phyloP scores from a whole-genome alignment of 371 early-diverging fungal genomes.

The Mucor racemosus region DNA sequence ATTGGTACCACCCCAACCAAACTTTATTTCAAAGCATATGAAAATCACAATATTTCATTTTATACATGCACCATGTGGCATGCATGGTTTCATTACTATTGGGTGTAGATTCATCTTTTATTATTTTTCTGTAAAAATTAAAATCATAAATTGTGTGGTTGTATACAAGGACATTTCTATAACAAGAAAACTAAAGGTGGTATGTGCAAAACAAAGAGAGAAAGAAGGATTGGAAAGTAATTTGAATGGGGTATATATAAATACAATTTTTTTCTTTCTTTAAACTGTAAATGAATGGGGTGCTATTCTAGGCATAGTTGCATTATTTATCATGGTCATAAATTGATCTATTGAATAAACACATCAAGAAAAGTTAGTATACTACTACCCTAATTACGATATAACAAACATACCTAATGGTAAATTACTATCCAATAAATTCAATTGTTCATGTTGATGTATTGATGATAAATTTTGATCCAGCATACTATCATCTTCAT shows the following conservation, averaged over 20 bases:
- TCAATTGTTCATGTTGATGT: background rate
- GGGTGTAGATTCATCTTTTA: background rate
- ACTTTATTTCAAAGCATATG: background rate
- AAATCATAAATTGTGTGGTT: background rate
- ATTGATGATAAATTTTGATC: background rate
- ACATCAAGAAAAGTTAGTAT: background rate
- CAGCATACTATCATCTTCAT: background rate
- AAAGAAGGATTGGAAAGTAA: background rate
- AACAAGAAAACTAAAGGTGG: background rate
- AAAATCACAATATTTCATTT: background rate
- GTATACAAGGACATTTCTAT: background rate
- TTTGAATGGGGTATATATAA: background rate
- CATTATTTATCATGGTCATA: constrained; percentile 7
- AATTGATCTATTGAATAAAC: background rate
- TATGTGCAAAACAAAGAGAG: background rate
- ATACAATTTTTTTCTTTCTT: background rate
- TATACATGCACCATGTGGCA: background rate
- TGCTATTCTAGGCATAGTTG: background rate
- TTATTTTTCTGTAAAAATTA: background rate
- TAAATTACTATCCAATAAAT: background rate
- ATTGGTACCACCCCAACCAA: background rate
- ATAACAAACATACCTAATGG: constrained; percentile 8
- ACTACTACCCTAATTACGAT: background rate
- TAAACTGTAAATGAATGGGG: background rate
- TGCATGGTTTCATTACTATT: background rate